Conservation (phyloP, 164 flowering plant species). For the grape (Vitis vinifera) region DNA sequence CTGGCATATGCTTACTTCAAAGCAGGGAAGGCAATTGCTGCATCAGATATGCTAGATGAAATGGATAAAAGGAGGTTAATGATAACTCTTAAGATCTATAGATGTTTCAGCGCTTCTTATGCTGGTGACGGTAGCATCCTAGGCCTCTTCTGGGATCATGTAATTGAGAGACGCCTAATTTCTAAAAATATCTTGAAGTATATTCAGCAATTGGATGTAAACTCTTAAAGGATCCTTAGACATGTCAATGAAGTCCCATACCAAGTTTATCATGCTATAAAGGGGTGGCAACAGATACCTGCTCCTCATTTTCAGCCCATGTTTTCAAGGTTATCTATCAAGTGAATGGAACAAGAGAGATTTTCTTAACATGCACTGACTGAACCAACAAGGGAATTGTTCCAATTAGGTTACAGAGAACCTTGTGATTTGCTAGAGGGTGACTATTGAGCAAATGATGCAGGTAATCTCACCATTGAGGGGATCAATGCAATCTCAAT, state of each 20-base stretch:
- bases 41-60: conserved; percentile 55
- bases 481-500: too few relatives aligned
- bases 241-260: neutral
- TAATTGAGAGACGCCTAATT: conserved; percentile 50
- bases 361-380: neutral
- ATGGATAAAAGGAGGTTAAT: conserved; percentile 64
- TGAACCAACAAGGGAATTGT: neutral
- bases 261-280: neutral
- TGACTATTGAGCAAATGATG: too few relatives aligned
- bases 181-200: conserved; percentile 39
- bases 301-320: neutral
- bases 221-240: conserved; percentile 5
- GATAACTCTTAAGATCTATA: conserved; percentile 58
- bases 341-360: neutral
- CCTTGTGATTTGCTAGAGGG: neutral
- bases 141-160: conserved; percentile 55
- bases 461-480: too few relatives aligned
- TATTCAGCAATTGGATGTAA: conserved; percentile 22
- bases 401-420: neutral
- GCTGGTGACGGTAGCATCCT: conserved; percentile 34
- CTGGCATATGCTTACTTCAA: conserved; percentile 70
- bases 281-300: neutral
- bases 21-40: conserved; percentile 43
- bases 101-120: conserved; percentile 58
- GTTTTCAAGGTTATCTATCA: neutral